These are phyloP conservation scores for Mucor indicus DNA, from an alignment of 371 early-diverging fungal species.

Conservation along the genomic window DNA sequence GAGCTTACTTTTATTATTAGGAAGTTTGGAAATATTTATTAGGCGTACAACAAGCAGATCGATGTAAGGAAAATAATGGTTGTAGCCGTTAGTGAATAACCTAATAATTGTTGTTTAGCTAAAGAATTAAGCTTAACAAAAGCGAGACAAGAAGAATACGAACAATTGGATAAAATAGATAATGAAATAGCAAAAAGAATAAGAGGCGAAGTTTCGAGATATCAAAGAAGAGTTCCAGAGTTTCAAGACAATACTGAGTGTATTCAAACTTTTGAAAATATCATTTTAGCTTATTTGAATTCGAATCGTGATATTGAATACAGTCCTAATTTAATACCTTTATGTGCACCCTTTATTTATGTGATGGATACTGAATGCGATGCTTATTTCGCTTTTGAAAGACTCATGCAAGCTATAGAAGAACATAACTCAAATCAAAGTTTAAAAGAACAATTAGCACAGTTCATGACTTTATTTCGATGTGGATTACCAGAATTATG, in stretches of 20 bases:
- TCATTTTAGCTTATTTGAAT: constrained; percentile 81
- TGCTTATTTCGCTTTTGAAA: constrained; percentile 79
- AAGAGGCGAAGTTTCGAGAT: constrained; percentile 83
- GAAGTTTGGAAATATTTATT: constrained; percentile 92
- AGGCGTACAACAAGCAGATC: constrained; percentile 82
- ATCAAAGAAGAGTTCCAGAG: constrained; percentile 53
- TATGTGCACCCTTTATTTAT: constrained; percentile 86
- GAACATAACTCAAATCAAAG: constrained; percentile 55
- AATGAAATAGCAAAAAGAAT: constrained; percentile 78
- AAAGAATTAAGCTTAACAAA: constrained; percentile 69
- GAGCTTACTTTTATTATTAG: constrained; percentile 27
- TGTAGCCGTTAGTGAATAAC: no score
- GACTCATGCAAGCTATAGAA: constrained; percentile 65
- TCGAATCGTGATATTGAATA: constrained; percentile 78
- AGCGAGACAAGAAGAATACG: constrained; percentile 71
- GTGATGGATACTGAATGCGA: constrained; percentile 75
- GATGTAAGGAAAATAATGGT: no score
- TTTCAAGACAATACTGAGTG: constrained; percentile 29
- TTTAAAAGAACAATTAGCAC: constrained; percentile 71
- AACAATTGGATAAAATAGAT: constrained; percentile 72
- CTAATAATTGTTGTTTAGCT: no score
- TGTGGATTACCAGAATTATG: constrained; percentile 72
- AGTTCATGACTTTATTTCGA: constrained; percentile 79
- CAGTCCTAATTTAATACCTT: constrained; percentile 67
- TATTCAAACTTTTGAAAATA: constrained; percentile 67